These are phyloP conservation scores for Falciphora oryzae DNA, from an alignment of 2,329 filamentous ascomycete species.

Conservation along the genomic window DNA sequence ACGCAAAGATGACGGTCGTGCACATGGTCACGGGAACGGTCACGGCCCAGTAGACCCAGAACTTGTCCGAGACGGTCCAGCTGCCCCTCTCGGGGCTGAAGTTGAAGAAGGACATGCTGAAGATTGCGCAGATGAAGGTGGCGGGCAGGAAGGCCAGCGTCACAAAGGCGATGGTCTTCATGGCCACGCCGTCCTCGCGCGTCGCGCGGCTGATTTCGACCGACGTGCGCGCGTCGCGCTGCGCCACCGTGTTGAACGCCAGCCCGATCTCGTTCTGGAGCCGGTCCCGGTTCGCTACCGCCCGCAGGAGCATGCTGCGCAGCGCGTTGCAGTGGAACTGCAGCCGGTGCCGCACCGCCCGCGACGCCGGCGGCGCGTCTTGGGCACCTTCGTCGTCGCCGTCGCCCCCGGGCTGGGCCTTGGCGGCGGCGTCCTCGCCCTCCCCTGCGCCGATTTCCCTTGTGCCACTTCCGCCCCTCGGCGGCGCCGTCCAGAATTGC, in stretches of 20 bases:
- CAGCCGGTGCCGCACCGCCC: conserved; percentile 19
- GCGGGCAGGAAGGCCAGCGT: conserved; percentile 44
- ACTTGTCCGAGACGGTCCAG: conserved; percentile 22
- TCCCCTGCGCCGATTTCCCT: neutral
- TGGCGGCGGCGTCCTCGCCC: neutral
- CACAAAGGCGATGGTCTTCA: conserved; percentile 45
- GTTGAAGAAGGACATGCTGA: conserved; percentile 40
- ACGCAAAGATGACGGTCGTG: conserved; percentile 10
- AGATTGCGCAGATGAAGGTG: conserved; percentile 44
- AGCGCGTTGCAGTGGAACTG: conserved; percentile 28
- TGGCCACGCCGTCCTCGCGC: conserved; percentile 41
- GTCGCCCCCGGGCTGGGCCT: no score
- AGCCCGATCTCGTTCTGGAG: conserved; percentile 52
- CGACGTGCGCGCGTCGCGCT: conserved; percentile 32
- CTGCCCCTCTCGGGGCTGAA: conserved; percentile 15
- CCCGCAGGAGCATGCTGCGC: conserved; percentile 28
- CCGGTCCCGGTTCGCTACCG: conserved; percentile 34
- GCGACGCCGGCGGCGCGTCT: no score
- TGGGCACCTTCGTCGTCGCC: no score
- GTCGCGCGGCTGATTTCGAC: conserved; percentile 34
- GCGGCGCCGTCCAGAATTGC: neutral
- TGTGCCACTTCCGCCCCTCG: no score
- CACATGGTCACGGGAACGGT: conserved; percentile 19
- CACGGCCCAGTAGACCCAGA: conserved; percentile 27
- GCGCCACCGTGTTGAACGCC: conserved; percentile 37